phyloP scores from a whole-genome alignment of 2,329 filamentous ascomycete genomes.

The Metarhizium album region DNA sequence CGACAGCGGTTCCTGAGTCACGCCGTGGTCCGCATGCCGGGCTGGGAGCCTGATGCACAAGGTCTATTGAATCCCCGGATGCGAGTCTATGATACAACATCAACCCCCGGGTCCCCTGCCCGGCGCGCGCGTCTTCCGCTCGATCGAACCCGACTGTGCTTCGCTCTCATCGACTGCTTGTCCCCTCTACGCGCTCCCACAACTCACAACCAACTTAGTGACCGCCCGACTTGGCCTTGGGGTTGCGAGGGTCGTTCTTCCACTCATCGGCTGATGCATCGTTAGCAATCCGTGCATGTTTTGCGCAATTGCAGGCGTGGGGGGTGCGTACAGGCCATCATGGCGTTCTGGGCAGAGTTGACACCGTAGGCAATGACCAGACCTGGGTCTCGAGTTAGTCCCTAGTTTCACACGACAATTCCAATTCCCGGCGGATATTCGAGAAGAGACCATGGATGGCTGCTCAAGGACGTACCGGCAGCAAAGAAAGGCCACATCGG shows the following conservation, averaged over 20 bases:
- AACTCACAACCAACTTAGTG: conserved; percentile 29
- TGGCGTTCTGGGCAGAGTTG: conserved; percentile 68
- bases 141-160: conserved; percentile 16
- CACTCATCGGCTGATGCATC: conserved; percentile 66
- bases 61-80: conserved; percentile 24
- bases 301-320: background rate
- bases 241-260: conserved; percentile 96
- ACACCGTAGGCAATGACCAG: conserved; percentile 81
- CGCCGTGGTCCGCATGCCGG: background rate
- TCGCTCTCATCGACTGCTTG: conserved; percentile 5
- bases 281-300: conserved; percentile 13
- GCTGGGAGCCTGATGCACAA: conserved; percentile 10
- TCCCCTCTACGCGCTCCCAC: conserved; percentile 10
- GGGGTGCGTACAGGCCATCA: conserved; percentile 58
- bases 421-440: background rate
- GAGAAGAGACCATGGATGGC: background rate
- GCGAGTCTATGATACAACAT: conserved; percentile 33
- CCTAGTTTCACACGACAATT: background rate
- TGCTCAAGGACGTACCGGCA: conserved; percentile 60
- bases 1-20: background rate
- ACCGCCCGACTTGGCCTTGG: conserved; percentile 37
- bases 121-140: conserved; percentile 11
- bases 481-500: conserved; percentile 89
- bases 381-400: conserved; percentile 40
- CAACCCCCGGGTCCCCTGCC: conserved; percentile 16